A percentile compares a stretch with the other conserved stretches of the same genome.
phyloP scores from a whole-genome alignment of 164 flowering plant species.

The Dillenia turbinata region DNA sequence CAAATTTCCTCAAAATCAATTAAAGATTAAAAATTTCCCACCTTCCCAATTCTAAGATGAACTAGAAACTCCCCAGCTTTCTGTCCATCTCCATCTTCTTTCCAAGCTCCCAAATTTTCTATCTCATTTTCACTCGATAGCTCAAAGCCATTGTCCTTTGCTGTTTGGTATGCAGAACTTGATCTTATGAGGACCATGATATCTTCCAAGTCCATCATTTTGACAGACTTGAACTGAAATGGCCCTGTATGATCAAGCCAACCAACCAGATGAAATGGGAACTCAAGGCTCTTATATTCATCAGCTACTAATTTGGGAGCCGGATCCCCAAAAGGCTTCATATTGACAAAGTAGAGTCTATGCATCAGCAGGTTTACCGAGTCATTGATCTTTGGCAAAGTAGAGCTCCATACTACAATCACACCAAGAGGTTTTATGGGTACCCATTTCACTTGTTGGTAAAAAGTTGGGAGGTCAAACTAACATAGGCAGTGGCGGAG shows the following conservation, averaged over 20 bases:
- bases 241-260: conserved; percentile 17
- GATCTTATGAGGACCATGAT: conserved; percentile 15
- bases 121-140: conserved; percentile 17
- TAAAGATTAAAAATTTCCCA: background rate
- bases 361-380: conserved; percentile 28
- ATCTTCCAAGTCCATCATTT: conserved; percentile 17
- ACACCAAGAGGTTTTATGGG: conserved; percentile 69
- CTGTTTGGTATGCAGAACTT: conserved; percentile 14
- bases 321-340: conserved; percentile 4
- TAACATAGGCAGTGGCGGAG: no score
- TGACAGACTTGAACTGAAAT: conserved; percentile 9
- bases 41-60: conserved; percentile 16
- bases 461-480: conserved; percentile 61
- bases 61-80: background rate
- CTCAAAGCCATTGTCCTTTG: conserved; percentile 28
- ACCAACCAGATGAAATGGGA: conserved; percentile 21
- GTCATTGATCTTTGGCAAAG: conserved; percentile 25
- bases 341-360: conserved; percentile 10
- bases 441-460: conserved; percentile 35
- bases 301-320: conserved; percentile 2
- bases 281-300: conserved; percentile 12
- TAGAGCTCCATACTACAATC: conserved; percentile 76
- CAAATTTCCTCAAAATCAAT: no score
- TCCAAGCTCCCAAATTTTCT: conserved; percentile 24
- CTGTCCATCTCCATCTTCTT: no score